Conservation (phyloP, 768 basidiomycete species). For the Pleurotus platypus region DNA sequence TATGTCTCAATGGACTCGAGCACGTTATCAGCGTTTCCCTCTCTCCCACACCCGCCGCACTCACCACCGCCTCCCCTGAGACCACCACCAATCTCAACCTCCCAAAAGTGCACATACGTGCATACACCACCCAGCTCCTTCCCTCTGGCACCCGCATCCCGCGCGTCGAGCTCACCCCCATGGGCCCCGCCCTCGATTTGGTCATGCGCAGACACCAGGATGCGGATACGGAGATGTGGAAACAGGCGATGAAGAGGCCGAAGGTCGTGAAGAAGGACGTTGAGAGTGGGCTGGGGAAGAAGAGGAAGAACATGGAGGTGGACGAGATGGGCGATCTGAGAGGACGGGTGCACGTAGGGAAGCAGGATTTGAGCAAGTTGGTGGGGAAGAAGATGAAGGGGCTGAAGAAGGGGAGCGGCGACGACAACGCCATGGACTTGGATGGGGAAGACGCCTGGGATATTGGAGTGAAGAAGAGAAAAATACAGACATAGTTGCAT, state of each 20-base stretch:
- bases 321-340: constrained; percentile 98
- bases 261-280: constrained; percentile 88
- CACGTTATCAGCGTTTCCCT: constrained; percentile 84
- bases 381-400: constrained; percentile 98
- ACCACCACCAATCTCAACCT: constrained; percentile 34
- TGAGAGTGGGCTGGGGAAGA: constrained; percentile 86
- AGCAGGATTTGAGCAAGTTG: constrained; percentile 82
- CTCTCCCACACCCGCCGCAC: constrained; percentile 56
- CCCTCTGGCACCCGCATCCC: constrained; percentile 79
- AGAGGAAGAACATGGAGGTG: constrained; percentile 90
- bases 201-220: constrained; percentile 68
- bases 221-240: constrained; percentile 77
- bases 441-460: constrained; percentile 17
- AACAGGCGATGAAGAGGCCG: constrained; percentile 76
- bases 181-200: constrained; percentile 91
- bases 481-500: not conserved
- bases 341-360: constrained; percentile 84
- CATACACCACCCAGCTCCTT: constrained; percentile 74
- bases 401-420: constrained; percentile 43
- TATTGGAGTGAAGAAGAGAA: constrained; percentile 16
- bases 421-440: constrained; percentile 11
- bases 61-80: constrained; percentile 38
- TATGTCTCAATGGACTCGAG: constrained; percentile 81
- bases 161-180: constrained; percentile 75
- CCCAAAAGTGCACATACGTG: constrained; percentile 85